Evolutionary conservation across 2,329 filamentous ascomycete genomes (phyloP).

Genomic region (Daldinia sp.): DNA sequence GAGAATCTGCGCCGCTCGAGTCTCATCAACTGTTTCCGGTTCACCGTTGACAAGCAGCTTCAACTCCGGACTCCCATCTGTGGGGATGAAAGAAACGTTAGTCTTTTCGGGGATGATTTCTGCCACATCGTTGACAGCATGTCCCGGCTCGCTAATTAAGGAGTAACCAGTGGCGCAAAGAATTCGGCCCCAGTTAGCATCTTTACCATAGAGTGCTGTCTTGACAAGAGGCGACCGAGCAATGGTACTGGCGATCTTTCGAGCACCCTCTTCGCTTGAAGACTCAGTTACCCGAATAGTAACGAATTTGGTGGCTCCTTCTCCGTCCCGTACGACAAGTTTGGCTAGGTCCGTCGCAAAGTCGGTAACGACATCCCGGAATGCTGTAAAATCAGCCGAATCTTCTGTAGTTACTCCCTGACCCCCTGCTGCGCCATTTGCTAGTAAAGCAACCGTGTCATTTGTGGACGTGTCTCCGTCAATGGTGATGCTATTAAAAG

Average conservation of each 20-base stretch:
- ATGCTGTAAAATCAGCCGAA: slow-evolving; percentile 74
- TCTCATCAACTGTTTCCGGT: slow-evolving; percentile 83
- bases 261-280: slow-evolving; percentile 75
- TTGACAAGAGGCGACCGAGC: slow-evolving; percentile 94
- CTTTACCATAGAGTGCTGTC: slow-evolving; percentile 95
- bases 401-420: slow-evolving; percentile 67
- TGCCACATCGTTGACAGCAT: slow-evolving; percentile 68
- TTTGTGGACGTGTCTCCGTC: slow-evolving; percentile 98
- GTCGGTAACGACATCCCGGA: slow-evolving; percentile 76
- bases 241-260: slow-evolving; percentile 86
- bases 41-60: slow-evolving; percentile 83
- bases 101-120: slow-evolving; percentile 76
- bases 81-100: slow-evolving; percentile 81
- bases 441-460: slow-evolving; percentile 93
- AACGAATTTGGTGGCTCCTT: slow-evolving; percentile 98
- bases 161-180: slow-evolving; percentile 93
- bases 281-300: slow-evolving; percentile 87
- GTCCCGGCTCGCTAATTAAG: slow-evolving; percentile 69
- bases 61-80: slow-evolving; percentile 80
- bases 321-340: slow-evolving; percentile 93
- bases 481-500: slow-evolving; percentile 97
- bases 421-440: slow-evolving; percentile 91
- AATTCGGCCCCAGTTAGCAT: slow-evolving; percentile 98
- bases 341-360: slow-evolving; percentile 90
- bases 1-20: slow-evolving; percentile 80